phyloP scores from a whole-genome alignment of 257 asterid species.

The Solanum clarkiae region DNA sequence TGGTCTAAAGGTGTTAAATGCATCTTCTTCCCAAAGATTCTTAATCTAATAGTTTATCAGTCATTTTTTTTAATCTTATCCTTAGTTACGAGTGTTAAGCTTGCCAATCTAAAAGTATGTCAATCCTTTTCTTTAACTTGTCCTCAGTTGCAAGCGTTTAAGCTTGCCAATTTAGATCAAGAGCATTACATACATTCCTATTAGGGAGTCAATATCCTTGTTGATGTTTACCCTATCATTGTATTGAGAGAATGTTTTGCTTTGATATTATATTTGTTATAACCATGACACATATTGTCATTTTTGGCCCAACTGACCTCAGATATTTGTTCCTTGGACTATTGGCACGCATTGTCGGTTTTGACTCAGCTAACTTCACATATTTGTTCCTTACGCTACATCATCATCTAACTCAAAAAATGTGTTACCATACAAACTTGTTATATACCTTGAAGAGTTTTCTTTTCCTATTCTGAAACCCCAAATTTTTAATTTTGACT shows the following conservation, averaged over 20 bases:
- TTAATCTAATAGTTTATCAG: too few species aligned
- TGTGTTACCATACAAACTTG: not conserved
- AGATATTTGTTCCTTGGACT: not conserved
- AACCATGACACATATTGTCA: not conserved
- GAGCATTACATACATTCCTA: accelerated
- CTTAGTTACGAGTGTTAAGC: accelerated
- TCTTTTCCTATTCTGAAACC: not conserved
- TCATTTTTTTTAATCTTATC: too few species aligned
- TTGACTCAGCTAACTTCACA: not conserved
- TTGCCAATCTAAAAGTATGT: not conserved
- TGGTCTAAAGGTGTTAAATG: too few species aligned
- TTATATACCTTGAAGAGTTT: not conserved
- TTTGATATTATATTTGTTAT: not conserved
- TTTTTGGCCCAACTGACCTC: not conserved
- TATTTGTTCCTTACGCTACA: not conserved
- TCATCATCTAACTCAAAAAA: not conserved
- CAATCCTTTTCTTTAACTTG: not conserved
- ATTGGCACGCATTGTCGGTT: not conserved
- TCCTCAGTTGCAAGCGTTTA: too few species aligned
- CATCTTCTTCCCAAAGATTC: too few species aligned
- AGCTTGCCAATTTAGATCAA: not conserved
- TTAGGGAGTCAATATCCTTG: not conserved
- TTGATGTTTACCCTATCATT: not conserved
- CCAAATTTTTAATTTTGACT: too few species aligned
- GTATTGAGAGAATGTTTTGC: not conserved